Evolutionary conservation across 441 rosid species (phyloP), one percentile per base, ranked within the genome.

Genomic region (Bocquillonia castaneifolia): DNA sequence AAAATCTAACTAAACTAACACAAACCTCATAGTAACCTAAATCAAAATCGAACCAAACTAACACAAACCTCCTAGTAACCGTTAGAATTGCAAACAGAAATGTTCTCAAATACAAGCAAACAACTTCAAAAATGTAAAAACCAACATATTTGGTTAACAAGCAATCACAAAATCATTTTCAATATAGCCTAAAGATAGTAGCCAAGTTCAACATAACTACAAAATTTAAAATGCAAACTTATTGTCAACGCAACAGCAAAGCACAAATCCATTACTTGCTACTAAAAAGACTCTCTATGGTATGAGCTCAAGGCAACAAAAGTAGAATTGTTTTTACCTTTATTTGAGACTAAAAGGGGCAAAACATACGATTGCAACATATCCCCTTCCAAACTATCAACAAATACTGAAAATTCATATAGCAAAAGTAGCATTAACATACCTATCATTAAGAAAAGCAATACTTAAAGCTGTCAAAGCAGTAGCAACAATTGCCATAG

Each of bases 381-480:
- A n/a, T n/a, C n/a, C n/a, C n/a, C n/a, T n/a, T n/a, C n/a, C n/a
- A 25, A 8, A 29, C 36, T 17, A 29, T 7, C 6, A 44, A 51
- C 29, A 20, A 63, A 4, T 3, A 22, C 37, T 1, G 8, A 56
- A 23, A 40, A 60, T 20, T 23, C 31, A 18, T 13, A 36, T 50
- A 25, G 31, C 6, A 36, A 13, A 20, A 60, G 26, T 31, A 53
- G 15, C 57, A 63, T 10, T 32, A 52, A 14, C 60, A 58, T 72
- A 89, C 99, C 99, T 93, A 78, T 91, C 99, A 82, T 93, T 93
- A 32, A 93, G 86, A 76, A 87, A 85, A 15, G 91, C 89, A 12
- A 90, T 79, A 78, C 84, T 82, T 28, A 93, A 75, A 28, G 91
- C 88, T 9, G 97, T 82, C 72, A 88, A 74, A 42, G 83, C 56